Evolutionary conservation across 805 yeast species (phyloP).

Genomic region (Barnettozyma populi): DNA sequence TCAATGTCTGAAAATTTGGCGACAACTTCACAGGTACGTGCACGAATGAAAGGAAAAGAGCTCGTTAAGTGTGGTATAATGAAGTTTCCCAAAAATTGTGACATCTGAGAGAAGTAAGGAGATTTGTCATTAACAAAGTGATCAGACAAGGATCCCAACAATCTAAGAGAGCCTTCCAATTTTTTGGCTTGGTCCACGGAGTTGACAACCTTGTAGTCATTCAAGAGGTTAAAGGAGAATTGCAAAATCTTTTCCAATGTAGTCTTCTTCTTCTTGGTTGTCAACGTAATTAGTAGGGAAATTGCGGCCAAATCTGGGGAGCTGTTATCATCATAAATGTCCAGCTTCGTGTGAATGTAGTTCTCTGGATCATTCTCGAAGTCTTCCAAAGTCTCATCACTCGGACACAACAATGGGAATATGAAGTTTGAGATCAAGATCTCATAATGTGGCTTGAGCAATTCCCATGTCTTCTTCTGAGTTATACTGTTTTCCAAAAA

Average conservation of each 20-base stretch:
- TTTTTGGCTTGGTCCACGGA: conserved; percentile 50
- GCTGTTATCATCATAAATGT: conserved; percentile 52
- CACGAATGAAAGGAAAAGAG: conserved; percentile 60
- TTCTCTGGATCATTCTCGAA: conserved; percentile 88
- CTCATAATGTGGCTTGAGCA: conserved; percentile 60
- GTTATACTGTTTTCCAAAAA: conserved; percentile 60
- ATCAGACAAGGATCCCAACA: conserved; percentile 68
- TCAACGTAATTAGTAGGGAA: conserved; percentile 64
- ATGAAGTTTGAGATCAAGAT: conserved; percentile 65
- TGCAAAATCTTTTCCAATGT: conserved; percentile 57
- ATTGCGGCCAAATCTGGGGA: conserved; percentile 80
- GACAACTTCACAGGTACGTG: conserved; percentile 64
- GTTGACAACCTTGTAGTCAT: conserved; percentile 27
- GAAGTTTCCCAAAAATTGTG: conserved; percentile 52
- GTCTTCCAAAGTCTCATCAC: conserved; percentile 58
- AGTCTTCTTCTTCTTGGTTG: conserved; percentile 55
- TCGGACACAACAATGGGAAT: conserved; percentile 69
- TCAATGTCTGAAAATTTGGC: conserved; percentile 60
- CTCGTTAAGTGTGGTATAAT: conserved; percentile 71
- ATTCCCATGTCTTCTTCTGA: conserved; percentile 57
- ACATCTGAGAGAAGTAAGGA: conserved; percentile 60
- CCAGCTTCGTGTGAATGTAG: conserved; percentile 70
- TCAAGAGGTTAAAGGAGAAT: conserved; percentile 50
- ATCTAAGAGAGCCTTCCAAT: conserved; percentile 74
- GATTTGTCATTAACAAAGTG: conserved; percentile 50